Base-by-base conservation (phyloP, 2,329 filamentous ascomycete species). In the Dothistroma septosporum region DNA sequence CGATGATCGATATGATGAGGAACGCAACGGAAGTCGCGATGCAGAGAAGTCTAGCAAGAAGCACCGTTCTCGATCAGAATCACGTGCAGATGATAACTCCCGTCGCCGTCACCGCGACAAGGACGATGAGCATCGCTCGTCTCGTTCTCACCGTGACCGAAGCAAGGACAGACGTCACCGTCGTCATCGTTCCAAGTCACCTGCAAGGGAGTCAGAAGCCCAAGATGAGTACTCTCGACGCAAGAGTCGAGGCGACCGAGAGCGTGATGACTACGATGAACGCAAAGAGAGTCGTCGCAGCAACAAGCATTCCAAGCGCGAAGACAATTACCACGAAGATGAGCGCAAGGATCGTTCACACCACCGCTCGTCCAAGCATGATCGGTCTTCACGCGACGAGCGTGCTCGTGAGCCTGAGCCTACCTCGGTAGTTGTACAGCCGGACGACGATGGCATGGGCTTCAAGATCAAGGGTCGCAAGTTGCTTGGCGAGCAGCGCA, bases 41-140 rank as follows among this genome's bases (percentile, higher is more conserved):
- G 75, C 76, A 14, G 77, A 76, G 31, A 62, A 66, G 11, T 71
- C 73, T n/a, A 80, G 82, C 53, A 66, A 76, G 78, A 70, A 72
- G 49, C 82, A 85, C 53, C 82, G 83, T 55, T 86, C 87, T 0
- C 82, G 87, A 60, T 90, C 88, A 5, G 80, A 81, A 5, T 91
- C 89, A 2, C 83, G 83, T 1, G 83, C 85, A 10, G 78, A 78
- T 32, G 85, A 82, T 66, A 76, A 75, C 41, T 84, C 82, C 64
- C 76, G 81, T 53, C 84, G 86, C 67, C 84, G 85, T 63, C 86
- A 85, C 66, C 86, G 76, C 24, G 77, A 74, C 44, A 77, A 76
- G 60, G 76, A 78, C 54, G 72, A 76, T 5, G 72, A 74, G 56
- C 68, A 77, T 53, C 75, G 76, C 11, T 78, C 77, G 5, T 79